Base-by-base conservation (phyloP, 352 stramenopile genomes). In the Pythium oligandrum region DNA sequence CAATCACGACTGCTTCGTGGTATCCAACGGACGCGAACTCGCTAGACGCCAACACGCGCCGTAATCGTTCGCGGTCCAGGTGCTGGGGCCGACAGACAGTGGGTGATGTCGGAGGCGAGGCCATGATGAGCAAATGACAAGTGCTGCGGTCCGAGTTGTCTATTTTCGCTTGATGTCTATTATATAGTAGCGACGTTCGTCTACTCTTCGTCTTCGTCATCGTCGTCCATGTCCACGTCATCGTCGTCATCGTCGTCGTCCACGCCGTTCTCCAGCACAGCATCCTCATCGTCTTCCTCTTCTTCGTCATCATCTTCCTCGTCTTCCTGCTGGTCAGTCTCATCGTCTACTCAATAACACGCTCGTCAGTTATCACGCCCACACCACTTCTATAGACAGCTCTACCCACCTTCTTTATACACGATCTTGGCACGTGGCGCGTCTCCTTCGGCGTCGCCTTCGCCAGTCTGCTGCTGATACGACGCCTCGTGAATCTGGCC, bases 401-500 rank as follows among this genome's bases (percentile, higher is more conserved):
- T n/a, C 36, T 37, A 53, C 57, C 5, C 51, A 70, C 73, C 77
- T 63, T 90, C 80, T 36, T 74, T 67, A 54, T 88, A 90, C 44
- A 90, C 71, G 40, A 88, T 73, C 50, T 76, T 71, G 30, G 80
- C 75, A 36, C 66, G 66, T 12, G 71, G 64, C 4, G 74, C 73
- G 42, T 84, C 79, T 3, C 75, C 74, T 33, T 68, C 66, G 9
- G 58, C 58, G 6, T 63, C 55, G 4, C 54, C 60, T 5, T 61
- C 63, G 9, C 48, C 59, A 30, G 61, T 54, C 34, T 61, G 52
- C 51, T 56, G 39, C 34, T 61, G 42, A 17, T 56, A 45, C 11
- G 67, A 64, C 3, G 66, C 61, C 38, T 88, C 81, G 50, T 94
- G 71, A 57, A 94, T 89, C 66, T 94, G 84, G 12, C 82, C 84